Evolutionary conservation across 208 protist species (phyloP).

Genomic region (Zelonia costaricensis): DNA sequence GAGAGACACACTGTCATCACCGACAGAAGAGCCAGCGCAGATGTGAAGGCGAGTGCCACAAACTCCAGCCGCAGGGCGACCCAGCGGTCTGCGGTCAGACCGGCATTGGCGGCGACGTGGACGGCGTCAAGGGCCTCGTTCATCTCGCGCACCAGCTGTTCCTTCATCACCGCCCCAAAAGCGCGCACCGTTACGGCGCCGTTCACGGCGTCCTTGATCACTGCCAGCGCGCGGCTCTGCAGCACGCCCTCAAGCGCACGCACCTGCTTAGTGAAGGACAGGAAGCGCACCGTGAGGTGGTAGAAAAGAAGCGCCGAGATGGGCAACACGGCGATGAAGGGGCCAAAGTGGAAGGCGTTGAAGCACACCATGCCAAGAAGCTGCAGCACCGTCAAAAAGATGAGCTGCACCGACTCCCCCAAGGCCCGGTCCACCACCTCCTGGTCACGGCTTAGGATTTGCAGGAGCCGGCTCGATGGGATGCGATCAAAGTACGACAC

Average conservation of each 20-base stretch:
- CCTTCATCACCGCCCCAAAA: conserved; percentile 41
- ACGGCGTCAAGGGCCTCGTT: conserved; percentile 60
- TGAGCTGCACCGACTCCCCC: conserved; percentile 61
- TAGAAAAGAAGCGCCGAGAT: conserved; percentile 75
- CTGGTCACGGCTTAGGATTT: conserved; percentile 69
- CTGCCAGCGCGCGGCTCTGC: conserved; percentile 40
- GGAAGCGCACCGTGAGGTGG: conserved; percentile 63
- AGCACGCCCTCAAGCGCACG: conserved; percentile 62
- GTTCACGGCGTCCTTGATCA: conserved; percentile 63
- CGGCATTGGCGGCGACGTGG: conserved; percentile 49
- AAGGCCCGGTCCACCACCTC: conserved; percentile 66
- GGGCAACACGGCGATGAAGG: conserved; percentile 67
- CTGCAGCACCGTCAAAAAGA: conserved; percentile 62
- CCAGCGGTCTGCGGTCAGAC: conserved; percentile 69
- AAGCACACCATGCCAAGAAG: conserved; percentile 59
- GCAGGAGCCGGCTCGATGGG: conserved; percentile 48
- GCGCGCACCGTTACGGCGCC: conserved; percentile 69
- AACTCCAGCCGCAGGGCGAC: conserved; percentile 68
- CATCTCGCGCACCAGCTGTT: conserved; percentile 55
- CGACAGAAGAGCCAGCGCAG: conserved; percentile 51
- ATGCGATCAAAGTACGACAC: conserved; percentile 82
- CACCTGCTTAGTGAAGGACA: conserved; percentile 70
- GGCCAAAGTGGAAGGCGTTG: conserved; percentile 59
- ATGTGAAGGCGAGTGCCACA: conserved; percentile 69
- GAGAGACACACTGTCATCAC: conserved; percentile 55